Conservation (phyloP, 306 rosid genomes). For the Leucaena leucocephala region DNA sequence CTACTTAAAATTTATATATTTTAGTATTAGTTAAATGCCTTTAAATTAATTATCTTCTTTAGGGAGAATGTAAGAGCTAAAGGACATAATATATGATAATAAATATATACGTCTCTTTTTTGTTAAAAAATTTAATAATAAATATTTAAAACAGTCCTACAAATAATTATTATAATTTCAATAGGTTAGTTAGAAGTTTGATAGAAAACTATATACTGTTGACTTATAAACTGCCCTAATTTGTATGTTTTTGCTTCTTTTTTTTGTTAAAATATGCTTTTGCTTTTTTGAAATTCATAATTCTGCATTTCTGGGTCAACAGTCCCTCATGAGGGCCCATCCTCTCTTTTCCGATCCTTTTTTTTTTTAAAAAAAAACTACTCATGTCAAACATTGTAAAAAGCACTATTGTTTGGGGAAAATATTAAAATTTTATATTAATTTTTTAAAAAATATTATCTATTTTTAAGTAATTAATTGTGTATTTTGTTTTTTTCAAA, state of each 20-base stretch:
- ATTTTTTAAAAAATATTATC: background rate
- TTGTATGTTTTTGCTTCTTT: background rate
- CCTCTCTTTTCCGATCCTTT: background rate
- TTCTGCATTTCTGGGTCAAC: background rate
- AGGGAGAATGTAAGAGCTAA: background rate
- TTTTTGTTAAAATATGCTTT: too few relatives aligned
- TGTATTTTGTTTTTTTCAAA: background rate
- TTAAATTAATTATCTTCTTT: background rate
- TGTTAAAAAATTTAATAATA: background rate
- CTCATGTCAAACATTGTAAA: background rate
- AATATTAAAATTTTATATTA: background rate
- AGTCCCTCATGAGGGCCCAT: slow-evolving; percentile 43
- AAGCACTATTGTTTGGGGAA: background rate
- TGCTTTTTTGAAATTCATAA: background rate
- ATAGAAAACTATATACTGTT: slow-evolving; percentile 29
- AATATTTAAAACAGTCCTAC: background rate
- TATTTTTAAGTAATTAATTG: background rate
- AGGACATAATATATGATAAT: background rate
- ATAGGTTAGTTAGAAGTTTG: slow-evolving; percentile 32
- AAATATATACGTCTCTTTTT: background rate
- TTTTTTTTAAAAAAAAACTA: background rate
- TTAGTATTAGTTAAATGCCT: background rate
- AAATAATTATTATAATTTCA: background rate
- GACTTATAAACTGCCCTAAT: slow-evolving; percentile 33
- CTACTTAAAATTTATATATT: background rate